phyloP scores from a whole-genome alignment of 192 early-diverging fungal genomes.

The Pilobolus umbonatus region DNA sequence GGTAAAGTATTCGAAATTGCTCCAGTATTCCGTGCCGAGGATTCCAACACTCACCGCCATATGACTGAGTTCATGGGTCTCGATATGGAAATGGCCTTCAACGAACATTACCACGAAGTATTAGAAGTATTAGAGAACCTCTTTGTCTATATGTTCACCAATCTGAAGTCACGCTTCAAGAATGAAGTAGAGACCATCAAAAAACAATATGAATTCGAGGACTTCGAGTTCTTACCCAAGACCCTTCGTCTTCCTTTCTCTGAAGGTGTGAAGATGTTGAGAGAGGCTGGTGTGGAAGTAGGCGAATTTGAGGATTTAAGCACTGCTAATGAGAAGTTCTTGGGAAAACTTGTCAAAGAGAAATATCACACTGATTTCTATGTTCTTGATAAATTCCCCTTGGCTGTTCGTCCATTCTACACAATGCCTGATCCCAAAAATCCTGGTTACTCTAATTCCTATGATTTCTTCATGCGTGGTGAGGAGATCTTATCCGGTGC shows the following conservation, averaged over 20 bases:
- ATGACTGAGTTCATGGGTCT: constrained; percentile 99
- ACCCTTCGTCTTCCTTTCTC: constrained; percentile 79
- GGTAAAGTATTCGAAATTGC: constrained; percentile 98
- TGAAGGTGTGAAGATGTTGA: constrained; percentile 87
- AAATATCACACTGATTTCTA: constrained; percentile 98
- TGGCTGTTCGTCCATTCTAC: constrained; percentile 94
- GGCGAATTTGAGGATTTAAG: constrained; percentile 92
- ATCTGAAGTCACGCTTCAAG: constrained; percentile 75
- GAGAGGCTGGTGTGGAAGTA: constrained; percentile 82
- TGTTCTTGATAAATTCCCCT: constrained; percentile 99
- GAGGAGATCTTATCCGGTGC: constrained; percentile 99
- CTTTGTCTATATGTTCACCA: constrained; percentile 89
- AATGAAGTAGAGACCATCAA: constrained; percentile 83
- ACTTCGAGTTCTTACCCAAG: constrained; percentile 82
- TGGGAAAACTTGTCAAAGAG: constrained; percentile 86
- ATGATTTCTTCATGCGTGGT: constrained; percentile 99
- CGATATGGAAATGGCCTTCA: constrained; percentile 98
- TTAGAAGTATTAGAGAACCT: constrained; percentile 89
- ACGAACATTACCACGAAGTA: constrained; percentile 99
- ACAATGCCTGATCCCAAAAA: constrained; percentile 95
- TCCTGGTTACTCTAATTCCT: constrained; percentile 94
- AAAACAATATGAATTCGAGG: constrained; percentile 88
- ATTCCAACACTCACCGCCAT: constrained; percentile 96
- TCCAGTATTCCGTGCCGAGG: constrained; percentile 97
- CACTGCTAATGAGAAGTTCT: constrained; percentile 78